Conservation (phyloP, 139 green algal species). For the Chlorella sp. region DNA sequence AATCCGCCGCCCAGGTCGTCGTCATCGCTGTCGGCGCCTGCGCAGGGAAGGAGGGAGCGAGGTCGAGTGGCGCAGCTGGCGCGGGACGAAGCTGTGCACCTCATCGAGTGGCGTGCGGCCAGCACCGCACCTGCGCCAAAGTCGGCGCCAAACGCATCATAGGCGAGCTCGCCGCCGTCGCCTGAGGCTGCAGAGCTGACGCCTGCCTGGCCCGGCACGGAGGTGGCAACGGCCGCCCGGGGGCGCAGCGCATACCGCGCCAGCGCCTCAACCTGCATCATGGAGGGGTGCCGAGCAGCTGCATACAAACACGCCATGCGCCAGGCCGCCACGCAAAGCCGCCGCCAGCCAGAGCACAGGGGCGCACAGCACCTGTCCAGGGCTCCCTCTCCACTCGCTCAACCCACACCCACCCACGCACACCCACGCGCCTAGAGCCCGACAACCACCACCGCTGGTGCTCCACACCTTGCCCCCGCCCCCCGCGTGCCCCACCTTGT, state of each 20-base stretch:
- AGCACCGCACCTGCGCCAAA: conserved; percentile 4
- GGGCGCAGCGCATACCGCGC: conserved; percentile 37
- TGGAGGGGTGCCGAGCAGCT: background rate
- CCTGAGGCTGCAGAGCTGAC: too few relatives aligned
- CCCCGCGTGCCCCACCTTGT: conserved; percentile 40
- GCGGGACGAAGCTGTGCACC: background rate
- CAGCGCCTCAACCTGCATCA: conserved; percentile 16
- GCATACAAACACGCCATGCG: too few relatives aligned
- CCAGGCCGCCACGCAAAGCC: background rate
- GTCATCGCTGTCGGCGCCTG: conserved; percentile 3
- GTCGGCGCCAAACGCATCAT: conserved; percentile 11
- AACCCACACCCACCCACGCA: conserved; percentile 50
- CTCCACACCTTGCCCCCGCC: background rate
- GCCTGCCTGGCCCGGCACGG: background rate
- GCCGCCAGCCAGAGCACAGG: background rate
- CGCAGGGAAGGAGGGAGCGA: background rate
- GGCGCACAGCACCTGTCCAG: too few relatives aligned
- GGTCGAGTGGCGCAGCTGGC: background rate
- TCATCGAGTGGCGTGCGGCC: background rate
- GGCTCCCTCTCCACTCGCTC: too few relatives aligned
- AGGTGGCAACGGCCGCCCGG: background rate
- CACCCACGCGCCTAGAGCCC: too few relatives aligned
- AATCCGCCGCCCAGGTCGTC: conserved; percentile 29
- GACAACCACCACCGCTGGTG: too few relatives aligned
- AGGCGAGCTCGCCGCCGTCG: background rate